Percentiles rank a stretch among this genome's conserved stretches.
Evolutionary conservation across 148 eudicot genomes (phyloP).

Genomic region (Nepenthes gracilis): DNA sequence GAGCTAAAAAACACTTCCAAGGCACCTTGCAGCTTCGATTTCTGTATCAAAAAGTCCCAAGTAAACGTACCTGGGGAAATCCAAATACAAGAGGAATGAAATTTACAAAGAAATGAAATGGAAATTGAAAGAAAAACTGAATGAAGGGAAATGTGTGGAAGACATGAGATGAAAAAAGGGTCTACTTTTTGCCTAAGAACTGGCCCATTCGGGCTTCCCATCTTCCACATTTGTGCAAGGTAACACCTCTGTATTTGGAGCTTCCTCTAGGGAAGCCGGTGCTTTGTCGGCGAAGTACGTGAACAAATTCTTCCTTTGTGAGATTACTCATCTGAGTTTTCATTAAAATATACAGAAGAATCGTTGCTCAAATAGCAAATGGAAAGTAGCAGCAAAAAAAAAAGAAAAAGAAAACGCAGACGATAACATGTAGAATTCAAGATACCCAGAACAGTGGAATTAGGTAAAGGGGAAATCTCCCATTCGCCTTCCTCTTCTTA

Average conservation of each 20-base stretch:
- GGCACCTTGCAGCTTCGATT: constrained; percentile 91
- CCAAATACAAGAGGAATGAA: not conserved
- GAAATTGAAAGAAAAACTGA: not conserved
- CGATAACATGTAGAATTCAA: no score
- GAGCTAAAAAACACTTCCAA: not conserved
- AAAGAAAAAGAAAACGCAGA: no score
- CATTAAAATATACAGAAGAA: not conserved
- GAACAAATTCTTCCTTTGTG: constrained; percentile 97
- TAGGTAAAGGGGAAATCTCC: not conserved
- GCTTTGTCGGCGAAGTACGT: constrained; percentile 89
- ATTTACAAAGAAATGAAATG: not conserved
- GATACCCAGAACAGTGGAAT: not conserved
- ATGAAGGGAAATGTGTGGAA: constrained; percentile 2
- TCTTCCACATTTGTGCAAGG: constrained; percentile 98
- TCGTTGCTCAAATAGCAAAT: not conserved
- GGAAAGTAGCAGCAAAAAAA: not conserved
- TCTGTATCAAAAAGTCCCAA: constrained; percentile 92
- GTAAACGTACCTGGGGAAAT: constrained; percentile 65
- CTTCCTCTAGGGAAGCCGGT: constrained; percentile 96
- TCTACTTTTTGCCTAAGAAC: constrained; percentile 92
- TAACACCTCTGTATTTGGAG: constrained; percentile 93
- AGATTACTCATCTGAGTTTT: constrained; percentile 67
- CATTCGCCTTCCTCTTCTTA: constrained; percentile 1
- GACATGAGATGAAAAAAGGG: not conserved
- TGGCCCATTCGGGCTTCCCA: constrained; percentile 99